phyloP scores from a whole-genome alignment of 208 protist species.

The Crithidia fasciculata region DNA sequence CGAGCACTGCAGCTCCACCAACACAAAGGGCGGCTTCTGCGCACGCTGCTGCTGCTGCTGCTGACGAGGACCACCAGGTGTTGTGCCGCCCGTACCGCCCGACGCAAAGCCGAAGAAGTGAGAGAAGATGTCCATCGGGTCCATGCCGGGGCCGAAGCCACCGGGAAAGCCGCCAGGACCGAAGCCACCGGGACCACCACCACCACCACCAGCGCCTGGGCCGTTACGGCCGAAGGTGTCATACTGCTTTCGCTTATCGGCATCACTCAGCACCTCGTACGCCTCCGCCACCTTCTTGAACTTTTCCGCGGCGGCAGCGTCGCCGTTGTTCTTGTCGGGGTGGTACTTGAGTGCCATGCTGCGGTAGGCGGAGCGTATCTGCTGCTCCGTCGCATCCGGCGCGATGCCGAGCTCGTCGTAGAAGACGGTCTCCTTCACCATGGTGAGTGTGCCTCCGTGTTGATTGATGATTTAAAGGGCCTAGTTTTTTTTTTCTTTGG shows the following conservation, averaged over 20 bases:
- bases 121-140: constrained; percentile 87
- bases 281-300: constrained; percentile 91
- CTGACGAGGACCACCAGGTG: constrained; percentile 45
- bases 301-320: constrained; percentile 68
- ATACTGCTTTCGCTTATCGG: constrained; percentile 92
- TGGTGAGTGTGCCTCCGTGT: constrained; percentile 13
- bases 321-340: constrained; percentile 89
- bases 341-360: constrained; percentile 91
- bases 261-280: constrained; percentile 95
- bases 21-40: constrained; percentile 89
- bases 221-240: constrained; percentile 91
- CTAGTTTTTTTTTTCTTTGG: not conserved
- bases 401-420: constrained; percentile 85
- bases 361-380: constrained; percentile 89
- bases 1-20: constrained; percentile 88
- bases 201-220: constrained; percentile 68
- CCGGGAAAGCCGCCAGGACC: constrained; percentile 76
- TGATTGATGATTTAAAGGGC: no score
- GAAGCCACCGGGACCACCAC: constrained; percentile 11
- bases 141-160: constrained; percentile 79
- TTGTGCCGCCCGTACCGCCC: no score
- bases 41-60: constrained; percentile 67
- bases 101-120: constrained; percentile 72
- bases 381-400: constrained; percentile 62
- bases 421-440: constrained; percentile 82